phyloP scores from a whole-genome alignment of 1,284 basidiomycete genomes.

The Pseudozyma sp. region DNA sequence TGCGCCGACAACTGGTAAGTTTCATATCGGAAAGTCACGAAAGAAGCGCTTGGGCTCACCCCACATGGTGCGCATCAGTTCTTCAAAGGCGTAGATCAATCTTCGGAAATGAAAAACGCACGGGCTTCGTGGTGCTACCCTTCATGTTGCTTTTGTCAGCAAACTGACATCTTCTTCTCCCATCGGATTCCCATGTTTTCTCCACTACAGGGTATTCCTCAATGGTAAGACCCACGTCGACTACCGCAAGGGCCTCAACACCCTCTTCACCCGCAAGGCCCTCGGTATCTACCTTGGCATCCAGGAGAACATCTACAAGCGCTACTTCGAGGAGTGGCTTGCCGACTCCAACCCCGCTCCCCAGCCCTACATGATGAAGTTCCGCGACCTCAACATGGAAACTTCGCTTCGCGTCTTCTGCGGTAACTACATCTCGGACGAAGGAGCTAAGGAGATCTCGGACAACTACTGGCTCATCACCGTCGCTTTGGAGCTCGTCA shows the following conservation, averaged over 20 bases:
- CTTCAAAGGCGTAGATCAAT: neutral
- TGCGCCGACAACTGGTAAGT: constrained; percentile 86
- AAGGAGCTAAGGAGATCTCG: constrained; percentile 82
- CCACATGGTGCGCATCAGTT: too few relatives aligned
- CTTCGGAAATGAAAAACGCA: neutral
- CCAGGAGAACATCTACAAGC: constrained; percentile 86
- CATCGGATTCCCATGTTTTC: neutral
- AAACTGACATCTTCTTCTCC: constrained; percentile 7
- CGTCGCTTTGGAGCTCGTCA: constrained; percentile 93
- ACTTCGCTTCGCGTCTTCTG: constrained; percentile 96
- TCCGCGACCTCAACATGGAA: constrained; percentile 96
- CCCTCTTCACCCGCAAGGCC: constrained; percentile 83
- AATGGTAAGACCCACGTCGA: constrained; percentile 93
- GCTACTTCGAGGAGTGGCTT: constrained; percentile 75
- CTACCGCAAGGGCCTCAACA: constrained; percentile 90
- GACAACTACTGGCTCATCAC: constrained; percentile 98
- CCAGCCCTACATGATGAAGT: constrained; percentile 81
- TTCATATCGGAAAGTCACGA: neutral
- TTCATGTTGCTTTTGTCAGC: neutral
- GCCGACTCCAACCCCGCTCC: constrained; percentile 59
- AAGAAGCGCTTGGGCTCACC: too few relatives aligned
- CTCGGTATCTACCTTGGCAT: constrained; percentile 84
- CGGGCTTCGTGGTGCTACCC: neutral
- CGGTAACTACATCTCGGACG: constrained; percentile 85
- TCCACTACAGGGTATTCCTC: constrained; percentile 85